Evolutionary conservation across 257 asterid genomes (phyloP).

Genomic region (Rauvolfia tetraphylla): DNA sequence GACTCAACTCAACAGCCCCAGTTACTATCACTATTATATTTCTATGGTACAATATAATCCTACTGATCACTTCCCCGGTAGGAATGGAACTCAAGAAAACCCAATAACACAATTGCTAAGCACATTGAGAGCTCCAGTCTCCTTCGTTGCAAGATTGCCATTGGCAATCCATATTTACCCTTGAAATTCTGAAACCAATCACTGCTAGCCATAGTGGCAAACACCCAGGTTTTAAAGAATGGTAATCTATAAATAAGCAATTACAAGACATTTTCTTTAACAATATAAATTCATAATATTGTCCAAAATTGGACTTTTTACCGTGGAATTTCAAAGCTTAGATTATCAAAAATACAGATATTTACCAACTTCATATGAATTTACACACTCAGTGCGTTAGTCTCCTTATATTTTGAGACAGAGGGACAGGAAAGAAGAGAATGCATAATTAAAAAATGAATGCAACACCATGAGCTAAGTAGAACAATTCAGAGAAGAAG

Average conservation of each 20-base stretch:
- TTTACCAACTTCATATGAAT: neutral
- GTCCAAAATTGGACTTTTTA: neutral
- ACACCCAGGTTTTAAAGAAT: neutral
- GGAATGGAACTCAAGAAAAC: neutral
- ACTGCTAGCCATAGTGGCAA: neutral
- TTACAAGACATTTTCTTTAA: neutral
- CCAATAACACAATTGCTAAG: neutral
- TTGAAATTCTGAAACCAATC: neutral
- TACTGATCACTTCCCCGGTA: neutral
- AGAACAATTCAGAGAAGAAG: neutral
- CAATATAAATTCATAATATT: neutral
- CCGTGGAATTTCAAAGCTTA: neutral
- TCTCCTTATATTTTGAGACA: neutral
- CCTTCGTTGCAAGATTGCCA: neutral
- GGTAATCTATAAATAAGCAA: neutral
- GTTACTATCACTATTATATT: neutral
- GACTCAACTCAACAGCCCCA: neutral
- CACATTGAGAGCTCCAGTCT: neutral
- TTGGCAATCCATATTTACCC: neutral
- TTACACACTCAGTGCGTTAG: neutral
- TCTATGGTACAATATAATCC: neutral
- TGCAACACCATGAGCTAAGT: neutral
- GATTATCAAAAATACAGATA: too few species aligned
- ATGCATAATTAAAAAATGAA: neutral
- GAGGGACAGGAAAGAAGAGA: neutral